phyloP scores from a whole-genome alignment of 495 filamentous ascomycete species.

The Xylaria cubensis region DNA sequence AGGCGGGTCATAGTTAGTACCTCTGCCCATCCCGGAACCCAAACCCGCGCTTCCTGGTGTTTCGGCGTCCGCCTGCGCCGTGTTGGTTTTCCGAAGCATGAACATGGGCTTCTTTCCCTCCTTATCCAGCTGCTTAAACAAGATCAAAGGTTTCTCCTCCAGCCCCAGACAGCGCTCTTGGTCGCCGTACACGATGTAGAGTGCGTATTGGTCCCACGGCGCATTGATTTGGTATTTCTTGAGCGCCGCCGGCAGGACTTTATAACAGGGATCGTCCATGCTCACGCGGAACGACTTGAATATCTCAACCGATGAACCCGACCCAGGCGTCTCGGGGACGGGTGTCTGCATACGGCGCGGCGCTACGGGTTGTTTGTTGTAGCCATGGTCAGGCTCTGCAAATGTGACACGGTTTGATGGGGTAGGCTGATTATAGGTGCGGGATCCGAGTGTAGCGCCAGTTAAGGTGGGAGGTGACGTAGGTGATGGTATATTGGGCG shows the following conservation, averaged over 20 bases:
- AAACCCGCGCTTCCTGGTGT: constrained; percentile 57
- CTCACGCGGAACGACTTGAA: constrained; percentile 98
- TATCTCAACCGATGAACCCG: constrained; percentile 76
- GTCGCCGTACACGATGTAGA: constrained; percentile 97
- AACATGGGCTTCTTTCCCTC: constrained; percentile 99
- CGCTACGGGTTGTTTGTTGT: constrained; percentile 49
- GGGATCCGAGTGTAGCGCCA: constrained; percentile 60
- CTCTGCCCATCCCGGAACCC: constrained; percentile 41
- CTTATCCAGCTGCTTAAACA: constrained; percentile 96
- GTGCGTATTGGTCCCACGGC: constrained; percentile 94
- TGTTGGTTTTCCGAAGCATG: constrained; percentile 80
- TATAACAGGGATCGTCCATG: constrained; percentile 97
- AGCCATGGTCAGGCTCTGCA: constrained; percentile 55
- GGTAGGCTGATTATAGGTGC: constrained; percentile 58
- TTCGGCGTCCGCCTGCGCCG: constrained; percentile 50
- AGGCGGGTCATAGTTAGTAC: constrained; percentile 58
- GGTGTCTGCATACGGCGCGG: constrained; percentile 59
- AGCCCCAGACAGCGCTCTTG: constrained; percentile 92
- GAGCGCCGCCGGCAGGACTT: constrained; percentile 92
- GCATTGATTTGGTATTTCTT: constrained; percentile 98
- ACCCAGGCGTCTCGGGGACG: constrained; percentile 56
- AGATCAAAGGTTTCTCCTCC: constrained; percentile 89
- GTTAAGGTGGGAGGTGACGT: constrained; percentile 70
- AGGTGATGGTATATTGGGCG: constrained; percentile 79
- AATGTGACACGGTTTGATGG: constrained; percentile 56